phyloP scores from a whole-genome alignment of 768 basidiomycete species.

The Solioccasus polychromus region DNA sequence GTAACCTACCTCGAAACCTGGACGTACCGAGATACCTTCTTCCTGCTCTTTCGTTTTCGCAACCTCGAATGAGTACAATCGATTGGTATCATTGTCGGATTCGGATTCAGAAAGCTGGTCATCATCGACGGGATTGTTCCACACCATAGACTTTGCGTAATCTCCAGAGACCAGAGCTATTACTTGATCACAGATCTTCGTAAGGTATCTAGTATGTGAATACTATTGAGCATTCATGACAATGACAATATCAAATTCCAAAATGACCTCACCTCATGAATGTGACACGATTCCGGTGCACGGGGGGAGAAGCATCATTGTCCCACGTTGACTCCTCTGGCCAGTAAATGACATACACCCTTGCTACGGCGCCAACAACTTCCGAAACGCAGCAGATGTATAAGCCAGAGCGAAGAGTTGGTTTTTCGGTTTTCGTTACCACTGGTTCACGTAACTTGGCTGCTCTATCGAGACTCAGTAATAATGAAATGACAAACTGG shows the following conservation, averaged over 20 bases:
- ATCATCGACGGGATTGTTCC: constrained; percentile 34
- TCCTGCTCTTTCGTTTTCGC: constrained; percentile 56
- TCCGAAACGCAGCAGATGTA: constrained; percentile 36
- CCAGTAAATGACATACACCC: constrained; percentile 57
- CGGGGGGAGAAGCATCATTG: constrained; percentile 45
- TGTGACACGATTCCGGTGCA: constrained; percentile 50
- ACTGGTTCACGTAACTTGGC: constrained; percentile 2
- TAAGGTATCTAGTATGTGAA: constrained; percentile 59
- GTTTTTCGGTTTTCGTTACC: constrained; percentile 6
- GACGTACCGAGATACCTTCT: constrained; percentile 42
- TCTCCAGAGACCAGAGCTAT: constrained; percentile 46
- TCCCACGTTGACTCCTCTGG: constrained; percentile 60
- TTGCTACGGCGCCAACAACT: constrained; percentile 8
- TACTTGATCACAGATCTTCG: constrained; percentile 56
- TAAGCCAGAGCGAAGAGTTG: constrained; percentile 48
- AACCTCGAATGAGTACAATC: constrained; percentile 56
- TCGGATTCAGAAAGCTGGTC: constrained; percentile 27
- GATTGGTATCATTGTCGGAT: constrained; percentile 42
- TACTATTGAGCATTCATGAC: neutral
- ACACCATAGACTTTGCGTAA: constrained; percentile 44
- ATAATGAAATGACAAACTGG: neutral
- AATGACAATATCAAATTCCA: neutral
- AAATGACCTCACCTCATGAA: constrained; percentile 50
- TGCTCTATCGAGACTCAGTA: constrained; percentile 11
- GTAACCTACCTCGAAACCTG: constrained; percentile 44